Conservation (phyloP, 164 flowering plant genomes). For the Stephania yunnanensis region DNA sequence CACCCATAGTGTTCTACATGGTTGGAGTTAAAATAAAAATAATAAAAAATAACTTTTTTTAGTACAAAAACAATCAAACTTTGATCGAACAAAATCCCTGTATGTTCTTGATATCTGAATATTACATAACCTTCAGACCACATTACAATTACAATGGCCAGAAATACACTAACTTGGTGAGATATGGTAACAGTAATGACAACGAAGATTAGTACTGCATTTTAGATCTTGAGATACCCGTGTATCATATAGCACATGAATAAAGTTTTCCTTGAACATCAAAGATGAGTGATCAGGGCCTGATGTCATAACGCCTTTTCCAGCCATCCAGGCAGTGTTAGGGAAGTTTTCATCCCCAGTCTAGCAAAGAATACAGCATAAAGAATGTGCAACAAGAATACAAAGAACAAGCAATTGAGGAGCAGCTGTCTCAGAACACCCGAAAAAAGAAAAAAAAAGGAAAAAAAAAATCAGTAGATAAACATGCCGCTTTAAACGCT, state of each 20-base stretch:
- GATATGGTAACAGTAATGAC: neutral
- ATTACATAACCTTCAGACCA: neutral
- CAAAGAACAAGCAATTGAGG: conserved; percentile 69
- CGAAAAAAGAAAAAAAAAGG: no score
- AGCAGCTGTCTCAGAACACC: conserved; percentile 50
- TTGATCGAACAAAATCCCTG: neutral
- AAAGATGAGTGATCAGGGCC: neutral
- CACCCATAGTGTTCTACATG: no score
- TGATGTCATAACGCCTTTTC: conserved; percentile 40
- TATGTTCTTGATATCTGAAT: neutral
- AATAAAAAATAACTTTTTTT: no score
- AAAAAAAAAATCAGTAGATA: neutral
- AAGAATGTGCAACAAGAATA: conserved; percentile 76
- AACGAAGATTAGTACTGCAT: neutral
- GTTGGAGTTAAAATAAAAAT: no score
- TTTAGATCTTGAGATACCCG: neutral
- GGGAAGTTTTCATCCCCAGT: conserved; percentile 71
- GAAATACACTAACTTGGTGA: neutral
- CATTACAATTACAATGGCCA: neutral
- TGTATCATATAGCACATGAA: neutral
- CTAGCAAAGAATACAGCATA: conserved; percentile 68
- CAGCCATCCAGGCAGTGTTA: conserved; percentile 73
- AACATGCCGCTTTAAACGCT: neutral
- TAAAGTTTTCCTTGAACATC: neutral
- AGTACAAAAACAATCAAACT: no score